These are phyloP conservation scores for Parachlorella kessleri DNA, from an alignment of 139 green algal genomes.

Conservation along the genomic window DNA sequence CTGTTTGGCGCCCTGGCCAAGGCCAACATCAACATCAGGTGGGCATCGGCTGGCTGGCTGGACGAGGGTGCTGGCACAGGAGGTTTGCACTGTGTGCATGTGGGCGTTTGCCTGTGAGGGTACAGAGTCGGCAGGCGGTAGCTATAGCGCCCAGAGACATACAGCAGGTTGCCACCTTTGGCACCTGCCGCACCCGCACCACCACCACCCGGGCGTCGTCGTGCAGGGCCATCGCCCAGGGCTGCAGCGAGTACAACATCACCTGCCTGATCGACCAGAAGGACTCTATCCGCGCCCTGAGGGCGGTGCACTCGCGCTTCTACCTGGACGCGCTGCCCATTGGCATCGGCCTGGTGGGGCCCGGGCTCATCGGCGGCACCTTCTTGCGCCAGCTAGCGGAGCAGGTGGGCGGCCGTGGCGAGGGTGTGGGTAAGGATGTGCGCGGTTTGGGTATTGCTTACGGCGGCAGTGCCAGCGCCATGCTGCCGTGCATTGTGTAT, in stretches of 20 bases:
- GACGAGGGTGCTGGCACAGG: no score
- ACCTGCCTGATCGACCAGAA: constrained; percentile 91
- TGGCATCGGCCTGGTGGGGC: constrained; percentile 88
- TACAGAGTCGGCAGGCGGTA: no score
- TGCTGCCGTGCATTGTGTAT: no score
- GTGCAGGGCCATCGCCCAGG: constrained; percentile 79
- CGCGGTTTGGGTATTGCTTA: no score
- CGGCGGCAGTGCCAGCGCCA: no score
- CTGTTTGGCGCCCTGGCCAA: constrained; percentile 95
- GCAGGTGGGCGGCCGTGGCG: constrained; percentile 51
- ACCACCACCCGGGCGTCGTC: no score
- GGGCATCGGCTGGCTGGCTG: background rate
- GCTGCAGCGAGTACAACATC: constrained; percentile 98
- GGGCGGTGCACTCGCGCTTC: constrained; percentile 93
- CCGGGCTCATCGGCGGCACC: constrained; percentile 90
- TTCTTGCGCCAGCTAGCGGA: constrained; percentile 89
- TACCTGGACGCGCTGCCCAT: constrained; percentile 92
- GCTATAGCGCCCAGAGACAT: no score
- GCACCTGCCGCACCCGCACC: no score
- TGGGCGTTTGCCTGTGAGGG: no score
- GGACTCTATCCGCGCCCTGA: constrained; percentile 64
- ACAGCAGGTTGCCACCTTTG: no score
- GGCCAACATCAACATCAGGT: constrained; percentile 91
- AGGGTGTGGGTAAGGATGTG: background rate
- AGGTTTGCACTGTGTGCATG: no score